A percentile compares a stretch with the other conserved stretches of the same genome.
phyloP scores from a whole-genome alignment of 2,329 filamentous ascomycete genomes.

The Seiridium unicorne region DNA sequence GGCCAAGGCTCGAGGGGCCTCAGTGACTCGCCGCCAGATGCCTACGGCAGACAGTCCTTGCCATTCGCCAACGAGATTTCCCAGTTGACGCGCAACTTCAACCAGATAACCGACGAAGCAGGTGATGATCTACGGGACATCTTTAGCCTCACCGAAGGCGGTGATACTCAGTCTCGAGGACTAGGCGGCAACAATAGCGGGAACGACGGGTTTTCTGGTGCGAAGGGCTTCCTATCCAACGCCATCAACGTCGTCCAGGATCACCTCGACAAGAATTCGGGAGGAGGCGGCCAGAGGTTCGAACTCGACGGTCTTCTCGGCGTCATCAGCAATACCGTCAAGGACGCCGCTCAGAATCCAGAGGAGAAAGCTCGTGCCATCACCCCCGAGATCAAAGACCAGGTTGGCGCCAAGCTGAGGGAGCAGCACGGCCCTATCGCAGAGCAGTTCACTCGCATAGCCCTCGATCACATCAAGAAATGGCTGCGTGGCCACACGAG shows the following conservation, averaged over 20 bases:
- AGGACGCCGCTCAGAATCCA: slow-evolving; percentile 42
- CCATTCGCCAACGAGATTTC: slow-evolving; percentile 46
- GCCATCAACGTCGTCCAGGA: slow-evolving; percentile 41
- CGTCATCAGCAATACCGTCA: slow-evolving; percentile 39
- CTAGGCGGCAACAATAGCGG: not conserved
- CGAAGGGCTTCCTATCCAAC: slow-evolving; percentile 37
- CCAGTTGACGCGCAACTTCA: slow-evolving; percentile 37
- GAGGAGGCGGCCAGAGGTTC: slow-evolving; percentile 29
- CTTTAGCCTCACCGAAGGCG: slow-evolving; percentile 38
- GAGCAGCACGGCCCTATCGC: slow-evolving; percentile 42
- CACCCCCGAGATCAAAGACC: slow-evolving; percentile 45
- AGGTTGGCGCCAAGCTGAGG: slow-evolving; percentile 36
- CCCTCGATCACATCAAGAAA: slow-evolving; percentile 44
- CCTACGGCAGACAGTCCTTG: slow-evolving; percentile 38
- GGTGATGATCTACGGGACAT: slow-evolving; percentile 42
- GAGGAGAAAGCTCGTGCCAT: slow-evolving; percentile 44
- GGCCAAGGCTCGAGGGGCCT: slow-evolving; percentile 22
- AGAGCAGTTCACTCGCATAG: slow-evolving; percentile 44
- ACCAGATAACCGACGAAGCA: slow-evolving; percentile 37
- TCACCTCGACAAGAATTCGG: slow-evolving; percentile 30
- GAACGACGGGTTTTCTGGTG: slow-evolving; percentile 17
- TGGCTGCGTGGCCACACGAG: slow-evolving; percentile 43
- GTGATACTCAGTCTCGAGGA: slow-evolving; percentile 9
- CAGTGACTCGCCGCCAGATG: slow-evolving; percentile 33
- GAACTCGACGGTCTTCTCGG: slow-evolving; percentile 42